phyloP scores from a whole-genome alignment of 2,329 filamentous ascomycete species.

The Pyricularia pennisetigena region DNA sequence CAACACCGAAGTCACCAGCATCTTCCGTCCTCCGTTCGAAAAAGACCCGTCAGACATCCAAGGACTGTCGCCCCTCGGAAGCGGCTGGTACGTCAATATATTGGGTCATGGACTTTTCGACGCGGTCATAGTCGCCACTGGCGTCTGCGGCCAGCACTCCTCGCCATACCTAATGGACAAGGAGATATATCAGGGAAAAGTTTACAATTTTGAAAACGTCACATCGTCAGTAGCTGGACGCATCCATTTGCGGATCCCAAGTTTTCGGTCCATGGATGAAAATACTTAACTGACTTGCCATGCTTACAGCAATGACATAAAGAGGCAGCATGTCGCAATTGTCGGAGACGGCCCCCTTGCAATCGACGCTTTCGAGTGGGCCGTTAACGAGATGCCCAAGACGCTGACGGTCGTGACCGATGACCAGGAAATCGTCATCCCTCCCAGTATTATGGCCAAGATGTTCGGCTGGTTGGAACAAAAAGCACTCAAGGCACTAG shows the following conservation, averaged over 20 bases:
- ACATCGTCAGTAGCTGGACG: not conserved
- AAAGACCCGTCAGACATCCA: not conserved
- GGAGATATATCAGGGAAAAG: not conserved
- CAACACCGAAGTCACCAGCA: conserved; percentile 56
- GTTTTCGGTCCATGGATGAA: not conserved
- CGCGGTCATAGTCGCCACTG: conserved; percentile 66
- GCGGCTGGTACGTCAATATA: conserved; percentile 68
- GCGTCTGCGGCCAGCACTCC: conserved; percentile 61
- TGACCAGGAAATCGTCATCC: not conserved
- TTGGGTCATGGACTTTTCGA: conserved; percentile 62
- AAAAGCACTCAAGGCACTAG: not conserved
- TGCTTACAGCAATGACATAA: not conserved
- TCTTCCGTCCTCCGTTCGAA: conserved; percentile 34
- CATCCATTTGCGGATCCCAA: not conserved
- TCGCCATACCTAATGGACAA: not conserved
- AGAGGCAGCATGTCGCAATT: not conserved
- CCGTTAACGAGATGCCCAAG: not conserved
- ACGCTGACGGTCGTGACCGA: not conserved
- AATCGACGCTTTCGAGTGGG: not conserved
- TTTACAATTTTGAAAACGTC: not conserved
- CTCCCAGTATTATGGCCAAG: not conserved
- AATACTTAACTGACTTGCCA: not conserved
- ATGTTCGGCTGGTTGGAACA: not conserved
- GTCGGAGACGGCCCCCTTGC: not conserved
- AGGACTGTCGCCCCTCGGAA: not conserved